Conservation (phyloP, 768 basidiomycete species). For the Trametopsis cervina region DNA sequence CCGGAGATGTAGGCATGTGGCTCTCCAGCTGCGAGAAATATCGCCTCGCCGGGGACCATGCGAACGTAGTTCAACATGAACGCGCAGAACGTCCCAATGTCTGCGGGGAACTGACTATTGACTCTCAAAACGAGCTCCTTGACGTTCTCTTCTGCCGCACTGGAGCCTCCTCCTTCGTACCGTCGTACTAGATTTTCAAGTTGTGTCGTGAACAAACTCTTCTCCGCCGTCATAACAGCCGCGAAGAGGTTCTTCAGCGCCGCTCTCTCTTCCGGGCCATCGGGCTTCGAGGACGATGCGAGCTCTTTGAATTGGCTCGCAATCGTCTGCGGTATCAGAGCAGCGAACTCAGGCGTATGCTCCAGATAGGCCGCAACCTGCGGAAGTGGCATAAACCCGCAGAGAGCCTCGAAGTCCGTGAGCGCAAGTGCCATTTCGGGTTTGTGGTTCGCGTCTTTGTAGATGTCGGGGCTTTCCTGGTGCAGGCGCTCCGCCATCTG, state of each 20-base stretch:
- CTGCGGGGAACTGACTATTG: conserved; percentile 77
- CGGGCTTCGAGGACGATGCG: conserved; percentile 35
- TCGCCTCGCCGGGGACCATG: conserved; percentile 79
- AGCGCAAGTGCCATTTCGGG: conserved; percentile 99
- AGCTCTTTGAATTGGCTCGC: conserved; percentile 43
- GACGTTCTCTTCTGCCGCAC: conserved; percentile 38
- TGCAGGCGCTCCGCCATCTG: conserved; percentile 41
- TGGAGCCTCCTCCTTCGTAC: conserved; percentile 41
- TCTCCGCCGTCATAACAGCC: conserved; percentile 77
- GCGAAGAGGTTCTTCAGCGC: conserved; percentile 74
- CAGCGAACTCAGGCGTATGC: conserved; percentile 67
- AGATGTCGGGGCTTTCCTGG: conserved; percentile 61
- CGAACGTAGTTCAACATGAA: conserved; percentile 85
- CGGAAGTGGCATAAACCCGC: conserved; percentile 83
- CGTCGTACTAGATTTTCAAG: conserved; percentile 53
- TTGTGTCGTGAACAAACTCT: conserved; percentile 41
- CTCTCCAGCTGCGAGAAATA: conserved; percentile 92
- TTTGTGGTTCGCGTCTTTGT: conserved; percentile 98
- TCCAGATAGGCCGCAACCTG: conserved; percentile 63
- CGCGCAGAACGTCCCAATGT: conserved; percentile 89
- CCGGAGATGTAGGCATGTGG: conserved; percentile 96
- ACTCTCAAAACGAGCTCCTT: conserved; percentile 57
- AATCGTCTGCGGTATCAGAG: conserved; percentile 57
- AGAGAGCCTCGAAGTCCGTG: conserved; percentile 84
- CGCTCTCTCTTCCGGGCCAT: conserved; percentile 43